A percentile compares a stretch with the other conserved stretches of the same genome.
These are phyloP conservation scores for Cornus florida DNA, from an alignment of 148 eudicot genomes.

Conservation along the genomic window DNA sequence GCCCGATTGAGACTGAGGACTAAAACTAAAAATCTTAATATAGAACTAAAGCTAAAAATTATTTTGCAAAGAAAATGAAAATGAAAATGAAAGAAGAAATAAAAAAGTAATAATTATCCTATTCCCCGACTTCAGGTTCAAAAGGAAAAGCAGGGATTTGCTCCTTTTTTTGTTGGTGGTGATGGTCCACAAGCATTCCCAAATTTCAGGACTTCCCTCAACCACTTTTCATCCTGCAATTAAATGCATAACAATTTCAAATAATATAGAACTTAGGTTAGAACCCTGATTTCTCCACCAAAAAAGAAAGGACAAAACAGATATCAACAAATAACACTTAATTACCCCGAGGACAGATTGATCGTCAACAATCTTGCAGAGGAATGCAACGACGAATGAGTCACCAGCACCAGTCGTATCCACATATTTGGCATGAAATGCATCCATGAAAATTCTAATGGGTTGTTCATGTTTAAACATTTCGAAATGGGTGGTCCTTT, in stretches of 20 bases:
- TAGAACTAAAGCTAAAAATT: no score
- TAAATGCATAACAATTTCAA: no score
- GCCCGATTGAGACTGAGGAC: no score
- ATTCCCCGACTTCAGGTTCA: constrained; percentile 24
- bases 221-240: constrained; percentile 50
- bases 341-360: constrained; percentile 55
- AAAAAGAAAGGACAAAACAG: not conserved
- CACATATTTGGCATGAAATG: constrained; percentile 50
- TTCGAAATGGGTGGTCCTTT: no score
- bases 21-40: no score
- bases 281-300: no score
- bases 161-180: constrained; percentile 75
- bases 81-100: no score
- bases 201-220: constrained; percentile 54
- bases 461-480: no score
- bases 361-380: constrained; percentile 67
- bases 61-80: no score
- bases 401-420: constrained; percentile 95
- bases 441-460: constrained; percentile 65
- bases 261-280: no score
- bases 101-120: not conserved
- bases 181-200: constrained; percentile 76
- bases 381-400: constrained; percentile 70
- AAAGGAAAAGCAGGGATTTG: constrained; percentile 85
- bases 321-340: no score